phyloP scores from a whole-genome alignment of 495 filamentous ascomycete genomes.

The Patellaria atrata region DNA sequence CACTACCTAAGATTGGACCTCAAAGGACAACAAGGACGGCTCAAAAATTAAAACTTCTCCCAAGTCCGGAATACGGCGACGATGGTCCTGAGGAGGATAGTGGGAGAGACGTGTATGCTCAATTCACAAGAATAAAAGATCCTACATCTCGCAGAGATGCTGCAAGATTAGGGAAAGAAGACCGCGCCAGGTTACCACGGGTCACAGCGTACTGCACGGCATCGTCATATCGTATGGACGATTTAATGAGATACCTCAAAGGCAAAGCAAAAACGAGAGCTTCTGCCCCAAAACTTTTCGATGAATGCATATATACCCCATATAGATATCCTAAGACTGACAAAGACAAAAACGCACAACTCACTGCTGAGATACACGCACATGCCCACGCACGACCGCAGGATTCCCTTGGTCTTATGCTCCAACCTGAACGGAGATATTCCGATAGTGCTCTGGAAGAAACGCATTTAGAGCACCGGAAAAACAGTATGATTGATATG shows the following conservation, averaged over 20 bases:
- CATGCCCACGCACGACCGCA: conserved; percentile 28
- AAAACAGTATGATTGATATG: conserved; percentile 31
- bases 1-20: conserved; percentile 68
- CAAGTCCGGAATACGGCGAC: conserved; percentile 71
- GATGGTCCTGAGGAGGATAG: conserved; percentile 71
- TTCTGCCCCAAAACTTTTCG: conserved; percentile 75
- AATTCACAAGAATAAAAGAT: conserved; percentile 91
- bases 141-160: conserved; percentile 86
- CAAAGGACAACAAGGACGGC: conserved; percentile 89
- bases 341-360: background rate
- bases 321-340: conserved; percentile 48
- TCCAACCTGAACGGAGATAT: conserved; percentile 21
- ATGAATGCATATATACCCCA: conserved; percentile 93
- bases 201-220: conserved; percentile 96
- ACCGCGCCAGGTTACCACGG: conserved; percentile 69
- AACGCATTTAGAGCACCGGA: conserved; percentile 22
- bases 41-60: conserved; percentile 89
- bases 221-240: conserved; percentile 74
- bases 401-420: too few relatives aligned
- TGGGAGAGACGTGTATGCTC: conserved; percentile 89
- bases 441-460: conserved; percentile 32
- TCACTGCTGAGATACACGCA: conserved; percentile 1
- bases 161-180: conserved; percentile 82
- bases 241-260: conserved; percentile 78
- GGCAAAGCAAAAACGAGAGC: conserved; percentile 58